Percentiles rank a stretch among this genome's conserved stretches.
Conservation (phyloP, 2,329 filamentous ascomycete species). For the Aureobasidium namibiae region DNA sequence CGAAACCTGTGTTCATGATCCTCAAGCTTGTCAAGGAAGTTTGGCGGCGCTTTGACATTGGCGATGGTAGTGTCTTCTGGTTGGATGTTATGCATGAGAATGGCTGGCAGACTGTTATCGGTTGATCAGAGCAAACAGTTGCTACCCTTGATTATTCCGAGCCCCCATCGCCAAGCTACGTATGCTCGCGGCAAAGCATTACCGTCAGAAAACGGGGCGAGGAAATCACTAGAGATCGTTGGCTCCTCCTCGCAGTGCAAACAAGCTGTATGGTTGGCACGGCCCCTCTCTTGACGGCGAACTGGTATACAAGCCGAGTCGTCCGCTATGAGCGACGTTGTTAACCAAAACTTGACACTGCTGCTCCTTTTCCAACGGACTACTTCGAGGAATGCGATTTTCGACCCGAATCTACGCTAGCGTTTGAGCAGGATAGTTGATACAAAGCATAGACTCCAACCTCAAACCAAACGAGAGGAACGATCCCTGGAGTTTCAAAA, state of each 20-base stretch:
- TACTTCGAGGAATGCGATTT: no score
- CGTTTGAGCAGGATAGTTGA: no score
- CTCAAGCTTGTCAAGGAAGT: conserved; percentile 45
- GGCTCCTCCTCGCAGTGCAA: not conserved
- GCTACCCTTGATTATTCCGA: no score
- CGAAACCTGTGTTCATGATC: conserved; percentile 44
- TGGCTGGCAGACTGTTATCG: conserved; percentile 50
- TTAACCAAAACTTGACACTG: no score
- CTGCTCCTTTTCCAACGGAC: no score
- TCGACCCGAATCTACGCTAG: no score
- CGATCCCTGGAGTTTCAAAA: no score
- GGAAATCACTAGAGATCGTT: not conserved
- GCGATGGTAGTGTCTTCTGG: conserved; percentile 45
- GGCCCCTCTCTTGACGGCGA: not conserved
- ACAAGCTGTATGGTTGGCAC: not conserved
- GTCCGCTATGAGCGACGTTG: not conserved
- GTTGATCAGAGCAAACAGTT: conserved; percentile 19
- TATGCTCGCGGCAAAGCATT: not conserved
- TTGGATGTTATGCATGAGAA: conserved; percentile 52
- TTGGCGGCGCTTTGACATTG: conserved; percentile 44
- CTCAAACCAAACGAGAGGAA: no score
- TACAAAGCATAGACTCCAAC: no score
- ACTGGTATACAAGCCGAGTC: not conserved
- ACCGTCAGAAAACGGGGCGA: not conserved
- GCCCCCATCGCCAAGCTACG: not conserved